These are phyloP conservation scores for Paecilomyces variotii DNA, from an alignment of 2,329 filamentous ascomycete species.

Conservation along the genomic window DNA sequence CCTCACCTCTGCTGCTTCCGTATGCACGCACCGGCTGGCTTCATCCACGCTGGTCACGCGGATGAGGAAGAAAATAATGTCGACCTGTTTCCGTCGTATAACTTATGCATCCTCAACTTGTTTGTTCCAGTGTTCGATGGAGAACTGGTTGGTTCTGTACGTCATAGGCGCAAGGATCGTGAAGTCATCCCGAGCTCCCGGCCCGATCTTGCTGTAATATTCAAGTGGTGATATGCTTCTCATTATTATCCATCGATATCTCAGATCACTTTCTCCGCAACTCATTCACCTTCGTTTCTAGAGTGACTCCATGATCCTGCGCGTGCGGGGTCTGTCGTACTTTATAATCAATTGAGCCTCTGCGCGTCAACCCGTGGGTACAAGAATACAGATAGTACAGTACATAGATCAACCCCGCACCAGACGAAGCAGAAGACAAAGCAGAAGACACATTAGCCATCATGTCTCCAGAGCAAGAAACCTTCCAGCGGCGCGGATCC, in stretches of 20 bases:
- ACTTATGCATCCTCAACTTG: background rate
- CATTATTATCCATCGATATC: background rate
- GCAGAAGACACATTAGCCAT: background rate
- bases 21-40: background rate
- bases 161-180: background rate
- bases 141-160: background rate
- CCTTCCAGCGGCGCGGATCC: conserved; percentile 23
- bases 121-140: background rate
- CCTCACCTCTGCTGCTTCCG: background rate
- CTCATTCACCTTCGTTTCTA: background rate
- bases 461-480: background rate
- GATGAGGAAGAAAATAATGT: background rate
- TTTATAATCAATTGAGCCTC: background rate
- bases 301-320: background rate
- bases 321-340: background rate
- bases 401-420: background rate
- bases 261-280: background rate
- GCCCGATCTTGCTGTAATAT: background rate
- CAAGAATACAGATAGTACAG: too few relatives aligned
- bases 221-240: background rate
- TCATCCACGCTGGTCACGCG: background rate
- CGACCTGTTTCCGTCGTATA: background rate
- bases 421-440: background rate
- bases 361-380: too few relatives aligned
- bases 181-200: background rate